Evolutionary conservation across 1,139 yeast genomes (phyloP), one percentile per base, ranked within the genome.

Genomic region (Geotrichum klebahnii): DNA sequence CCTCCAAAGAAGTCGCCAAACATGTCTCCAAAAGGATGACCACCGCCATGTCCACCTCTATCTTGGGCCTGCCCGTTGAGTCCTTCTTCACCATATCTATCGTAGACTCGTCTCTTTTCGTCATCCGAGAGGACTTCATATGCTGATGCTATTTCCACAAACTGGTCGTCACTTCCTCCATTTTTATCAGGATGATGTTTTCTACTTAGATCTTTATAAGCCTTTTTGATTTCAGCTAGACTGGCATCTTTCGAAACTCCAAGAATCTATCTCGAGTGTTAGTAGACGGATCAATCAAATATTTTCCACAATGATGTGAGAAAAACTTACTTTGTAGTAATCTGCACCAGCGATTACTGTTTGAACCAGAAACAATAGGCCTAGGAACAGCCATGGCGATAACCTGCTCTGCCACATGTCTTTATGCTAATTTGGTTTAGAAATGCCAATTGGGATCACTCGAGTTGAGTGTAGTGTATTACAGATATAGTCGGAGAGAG

Each of bases 101-200:
- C 97, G 64, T 84, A 92, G 33, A 80, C 76, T 37, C 74, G 64
- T 54, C 87, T 78, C 67, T 88, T 86, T 51, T 84, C 86, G 12
- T 77, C 69, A 64, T 90, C 90, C 53, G 82, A 78, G 55, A 92
- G 75, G 10, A 89, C 87, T 55, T 90, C 97, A 66, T 92, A 92
- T 0, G 97, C 97, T 60, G 85, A 95, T 6, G 96, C 96, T 26
- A 92, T 79, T 66, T 89, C 95, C 48, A 92, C 82, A 67, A 89
- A 92, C 67, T 79, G 83, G 1, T 97, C 95, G 38, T 77, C 83
- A 20, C 86, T 92, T 57, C 83, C 80, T 6, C 80, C 84, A 63
- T 92, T 92, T 71, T 94, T 92, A 67, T 92, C 98, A 1, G 98
- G 98, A 64, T 92, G 98, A 67, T 79, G 89, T 63, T 86, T 87